phyloP scores from a whole-genome alignment of 192 early-diverging fungal genomes.

The Coemansia asiatica region DNA sequence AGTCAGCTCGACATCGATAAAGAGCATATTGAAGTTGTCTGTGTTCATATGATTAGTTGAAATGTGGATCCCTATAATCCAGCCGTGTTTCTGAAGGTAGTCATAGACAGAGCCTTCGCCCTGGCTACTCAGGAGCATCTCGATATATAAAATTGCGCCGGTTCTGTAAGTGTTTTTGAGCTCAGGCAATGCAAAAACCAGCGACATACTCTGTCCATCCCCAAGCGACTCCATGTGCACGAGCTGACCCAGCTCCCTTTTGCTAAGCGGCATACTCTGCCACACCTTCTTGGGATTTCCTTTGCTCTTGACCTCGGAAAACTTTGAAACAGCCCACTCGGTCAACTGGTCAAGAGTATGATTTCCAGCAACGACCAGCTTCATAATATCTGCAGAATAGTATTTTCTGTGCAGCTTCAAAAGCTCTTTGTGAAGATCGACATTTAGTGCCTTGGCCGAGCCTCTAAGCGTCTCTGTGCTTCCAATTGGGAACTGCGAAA shows the following conservation, averaged over 20 bases:
- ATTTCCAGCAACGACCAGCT: conserved; percentile 77
- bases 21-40: conserved; percentile 21
- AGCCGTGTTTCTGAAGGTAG: conserved; percentile 77
- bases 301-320: conserved; percentile 73
- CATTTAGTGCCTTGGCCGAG: conserved; percentile 41
- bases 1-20: conserved; percentile 15
- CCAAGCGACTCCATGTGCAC: conserved; percentile 65
- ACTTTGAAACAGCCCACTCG: conserved; percentile 75
- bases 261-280: conserved; percentile 61
- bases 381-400: conserved; percentile 94
- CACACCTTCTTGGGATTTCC: conserved; percentile 55
- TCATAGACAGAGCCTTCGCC: conserved; percentile 79
- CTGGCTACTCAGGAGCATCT: conserved; percentile 78
- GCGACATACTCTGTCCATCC: neutral
- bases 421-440: conserved; percentile 76
- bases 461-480: conserved; percentile 76
- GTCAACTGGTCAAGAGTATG: conserved; percentile 73
- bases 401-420: conserved; percentile 79
- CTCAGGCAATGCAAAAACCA: conserved; percentile 76
- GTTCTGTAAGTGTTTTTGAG: conserved; percentile 53
- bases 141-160: conserved; percentile 68
- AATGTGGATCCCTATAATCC: conserved; percentile 64
- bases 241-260: conserved; percentile 64
- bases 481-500: conserved; percentile 79
- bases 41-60: conserved; percentile 10